Base-by-base conservation (phyloP, 768 basidiomycete genomes). In the Lyophyllum shimeji region DNA sequence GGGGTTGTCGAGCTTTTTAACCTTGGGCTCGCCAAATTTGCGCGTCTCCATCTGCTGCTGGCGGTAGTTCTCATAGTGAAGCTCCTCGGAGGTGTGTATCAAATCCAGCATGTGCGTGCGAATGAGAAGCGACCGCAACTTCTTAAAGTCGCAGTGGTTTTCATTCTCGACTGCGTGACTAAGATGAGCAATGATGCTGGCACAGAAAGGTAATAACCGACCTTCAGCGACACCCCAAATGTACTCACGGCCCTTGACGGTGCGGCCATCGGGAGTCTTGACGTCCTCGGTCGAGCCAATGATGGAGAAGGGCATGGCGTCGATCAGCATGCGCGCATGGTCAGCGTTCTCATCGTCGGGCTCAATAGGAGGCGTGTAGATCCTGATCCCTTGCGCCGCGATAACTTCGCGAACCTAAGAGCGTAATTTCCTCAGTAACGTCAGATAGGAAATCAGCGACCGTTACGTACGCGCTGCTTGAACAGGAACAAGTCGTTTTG, bases 211-310 rank as follows among this genome's bases (percentile, higher is more conserved):
- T 12, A 50, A 18, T 7, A 23, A 72, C 79, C 47, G 39, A 93
- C 93, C 93, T 80, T 99, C 97, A 8, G 97, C 97, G n/a, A 99
- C 95, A 80, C 97, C 97, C 97, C 97, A 99, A 13, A 96, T 85
- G 70, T 99, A 99, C 73, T 98, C 93, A 65, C 97, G 87, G 45
- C 97, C 97, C 75, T 98, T 98, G 68, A 99, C 97, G 31, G 84
- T 74, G 55, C 95, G 85, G 11, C 97, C 97, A 68, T 98, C 96
- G 21, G 80, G 75, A 3, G 93, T 98, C 65, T 84, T 83, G 46
- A 99, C 96, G 62, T 99, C 96, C 67, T 95, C 87, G 0, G 93
- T 98, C 21, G 90, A 94, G 29, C 97, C 97, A 66, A 99, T 98
- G 73, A 99, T 98, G 20, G 95, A 97, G 79, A 98, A 98, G 0